Evolutionary conservation across 1,139 yeast species (phyloP), one percentile per base, ranked within the genome.

Genomic region (Kodamaea suecica): DNA sequence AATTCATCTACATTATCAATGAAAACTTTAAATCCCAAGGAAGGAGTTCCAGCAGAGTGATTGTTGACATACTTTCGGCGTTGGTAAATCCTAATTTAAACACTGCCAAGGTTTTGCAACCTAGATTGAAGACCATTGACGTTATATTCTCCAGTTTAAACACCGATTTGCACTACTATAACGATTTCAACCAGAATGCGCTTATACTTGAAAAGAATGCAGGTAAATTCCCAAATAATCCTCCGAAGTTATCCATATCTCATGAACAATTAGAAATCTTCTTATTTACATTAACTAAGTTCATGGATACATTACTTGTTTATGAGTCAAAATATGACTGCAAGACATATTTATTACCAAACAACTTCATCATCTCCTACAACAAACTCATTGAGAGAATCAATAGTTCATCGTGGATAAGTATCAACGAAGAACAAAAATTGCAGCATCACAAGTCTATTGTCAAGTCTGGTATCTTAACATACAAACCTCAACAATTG

Each of bases 141-240:
- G 54, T 50, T 9, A 42, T 66, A 0, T 60, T 66, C 39, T 49
- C 63, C 2, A 50, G 57, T 28, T 55, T 70, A 32, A 52, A 52
- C 39, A 57, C 60, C 17, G 71, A 67, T 35, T 38, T 68, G 11
- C 58, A 61, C 38, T 60, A 64, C 38, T 62, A 53, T 45, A 59
- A 59, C 31, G 70, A 66, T 39, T 52, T 42, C 34, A 63, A 66
- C 35, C 52, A 47, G 30, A 61, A 61, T 25, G 30, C 37, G n/a
- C 43, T 49, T 23, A 30, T 47, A 2, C 31, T 41, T 5, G 52
- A 40, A 21, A 43, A 41, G 29, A 39, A 43, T 16, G 38, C 36
- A 11, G 42, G 42, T 11, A 41, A 38, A 7, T 37, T 45, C 14
- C 46, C 50, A 5, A 48, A 54, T 31, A 52, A 54, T 33, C 46